Base-by-base conservation (phyloP, 148 eudicot genomes). In the Camellia lanceoleosa region DNA sequence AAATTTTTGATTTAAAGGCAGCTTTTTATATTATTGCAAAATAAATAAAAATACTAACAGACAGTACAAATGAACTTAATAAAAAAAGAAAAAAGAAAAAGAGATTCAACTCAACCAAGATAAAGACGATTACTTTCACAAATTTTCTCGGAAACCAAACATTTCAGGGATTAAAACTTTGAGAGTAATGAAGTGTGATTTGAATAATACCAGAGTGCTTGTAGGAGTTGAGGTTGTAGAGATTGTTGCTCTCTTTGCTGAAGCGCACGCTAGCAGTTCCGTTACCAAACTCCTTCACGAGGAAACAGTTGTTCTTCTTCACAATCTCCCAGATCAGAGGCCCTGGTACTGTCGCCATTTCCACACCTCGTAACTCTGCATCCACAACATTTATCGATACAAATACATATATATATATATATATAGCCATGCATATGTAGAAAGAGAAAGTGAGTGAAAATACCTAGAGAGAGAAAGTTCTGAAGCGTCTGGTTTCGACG, bases 311-410 rank as follows among this genome's bases (percentile, higher is more conserved):
- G 90, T 92, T 94, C 88, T 87, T 94, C 90, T 91, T 94, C 81
- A 94, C 98, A 2, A 92, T 87, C 90, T 94, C 98, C 98, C 98
- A 94, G 7, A 94, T 80, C 89, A 94, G 79, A 30, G 93, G 82
- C 23, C 98, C 98, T 65, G 97, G 95, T 47, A 90, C 92, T 43
- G 93, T 88, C 62, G 98, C 87, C 98, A 94, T 94, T 80, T 88
- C 82, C 82, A 59, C 61, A 23, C 69, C 74, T 73, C n/a, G 0
- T 30, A 30, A 20, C 59, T 13, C 75, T 62, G 65, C 44, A 65
- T 47, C 68, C 8, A 44, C 38, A 44, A 20, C 6, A 15, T 18
- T 43, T 14, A 71, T 71, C 19, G 14, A 47, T 51, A 19, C 20
- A 47, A 0, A 71, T 20, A 51, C 16, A 47, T 71, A 70, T 46